Percentiles rank a stretch among this genome's conserved stretches.
These are phyloP conservation scores for Chernovozyma sophiae-reginae DNA, from an alignment of 1,139 yeast species.

Conservation along the genomic window DNA sequence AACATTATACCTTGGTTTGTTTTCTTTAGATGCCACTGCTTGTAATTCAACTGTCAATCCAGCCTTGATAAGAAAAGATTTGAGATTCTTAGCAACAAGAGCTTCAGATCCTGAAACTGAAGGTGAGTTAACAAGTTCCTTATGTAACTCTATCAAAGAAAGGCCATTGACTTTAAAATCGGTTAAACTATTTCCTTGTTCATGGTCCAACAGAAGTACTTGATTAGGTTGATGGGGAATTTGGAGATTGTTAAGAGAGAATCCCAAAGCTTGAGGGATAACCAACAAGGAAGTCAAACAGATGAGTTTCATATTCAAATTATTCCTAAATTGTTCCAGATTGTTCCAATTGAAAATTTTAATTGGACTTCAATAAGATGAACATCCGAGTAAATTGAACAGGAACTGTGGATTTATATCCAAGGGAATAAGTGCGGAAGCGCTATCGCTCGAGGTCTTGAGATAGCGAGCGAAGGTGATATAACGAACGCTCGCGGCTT, in stretches of 20 bases:
- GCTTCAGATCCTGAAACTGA: conserved; percentile 34
- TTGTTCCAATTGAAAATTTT: too few species aligned
- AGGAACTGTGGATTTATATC: too few species aligned
- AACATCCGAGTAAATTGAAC: too few species aligned
- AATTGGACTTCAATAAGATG: too few species aligned
- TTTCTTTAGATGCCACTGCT: conserved; percentile 22
- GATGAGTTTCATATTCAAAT: neutral
- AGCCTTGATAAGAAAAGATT: conserved; percentile 29
- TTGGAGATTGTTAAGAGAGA: neutral
- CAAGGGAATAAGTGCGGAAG: too few species aligned
- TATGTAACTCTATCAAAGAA: conserved; percentile 25
- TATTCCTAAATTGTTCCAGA: too few species aligned
- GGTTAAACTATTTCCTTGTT: conserved; percentile 1
- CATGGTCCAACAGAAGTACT: neutral
- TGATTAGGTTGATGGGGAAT: neutral
- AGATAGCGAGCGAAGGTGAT: too few species aligned
- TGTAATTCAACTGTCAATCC: conserved; percentile 53
- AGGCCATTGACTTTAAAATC: conserved; percentile 11
- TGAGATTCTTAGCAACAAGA: conserved; percentile 28
- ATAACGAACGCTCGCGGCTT: too few species aligned
- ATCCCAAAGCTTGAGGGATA: neutral
- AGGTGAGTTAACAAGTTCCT: conserved; percentile 29
- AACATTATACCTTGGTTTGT: conserved; percentile 41
- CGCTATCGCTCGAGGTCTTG: too few species aligned
- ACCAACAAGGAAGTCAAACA: neutral